A percentile compares a stretch with the other conserved stretches of the same genome.
Evolutionary conservation across 73 alveolate genomes (phyloP).

Genomic region (Tetrahymena malaccensis): DNA sequence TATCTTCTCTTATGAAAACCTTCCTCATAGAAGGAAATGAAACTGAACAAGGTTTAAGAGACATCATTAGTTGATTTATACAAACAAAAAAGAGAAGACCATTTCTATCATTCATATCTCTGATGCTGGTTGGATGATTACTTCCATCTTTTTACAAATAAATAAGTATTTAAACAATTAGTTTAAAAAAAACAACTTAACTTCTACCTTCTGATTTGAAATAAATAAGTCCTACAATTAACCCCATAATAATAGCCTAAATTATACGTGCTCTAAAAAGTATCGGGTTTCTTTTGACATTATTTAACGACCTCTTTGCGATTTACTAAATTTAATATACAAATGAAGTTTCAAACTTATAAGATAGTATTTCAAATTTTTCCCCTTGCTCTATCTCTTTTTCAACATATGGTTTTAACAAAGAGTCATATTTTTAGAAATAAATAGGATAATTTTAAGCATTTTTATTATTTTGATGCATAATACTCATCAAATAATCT

Average conservation of each 20-base stretch:
- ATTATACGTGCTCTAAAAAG: not conserved
- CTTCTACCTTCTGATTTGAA: not conserved
- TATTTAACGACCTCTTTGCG: not conserved
- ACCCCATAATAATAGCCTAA: not conserved
- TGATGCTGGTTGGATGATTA: not conserved
- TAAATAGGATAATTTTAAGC: not conserved
- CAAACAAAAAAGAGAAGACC: not conserved
- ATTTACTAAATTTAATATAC: too few relatives aligned
- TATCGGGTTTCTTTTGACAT: not conserved
- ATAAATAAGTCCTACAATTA: not conserved
- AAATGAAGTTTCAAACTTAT: not conserved
- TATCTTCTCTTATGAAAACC: slow-evolving; percentile 18
- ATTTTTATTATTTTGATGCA: not conserved
- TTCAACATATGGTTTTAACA: not conserved
- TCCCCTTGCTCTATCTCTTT: not conserved
- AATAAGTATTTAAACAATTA: not conserved
- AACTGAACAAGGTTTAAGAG: not conserved
- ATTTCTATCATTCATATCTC: not conserved
- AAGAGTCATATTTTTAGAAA: not conserved
- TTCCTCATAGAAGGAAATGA: slow-evolving; percentile 16
- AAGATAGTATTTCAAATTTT: too few relatives aligned
- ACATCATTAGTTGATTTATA: not conserved
- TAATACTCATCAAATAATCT: not conserved
- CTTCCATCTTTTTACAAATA: not conserved
- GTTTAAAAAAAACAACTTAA: not conserved